Evolutionary conservation across 495 filamentous ascomycete genomes (phyloP), one percentile per base, ranked within the genome.

Genomic region (Beverwykella pulmonaria): DNA sequence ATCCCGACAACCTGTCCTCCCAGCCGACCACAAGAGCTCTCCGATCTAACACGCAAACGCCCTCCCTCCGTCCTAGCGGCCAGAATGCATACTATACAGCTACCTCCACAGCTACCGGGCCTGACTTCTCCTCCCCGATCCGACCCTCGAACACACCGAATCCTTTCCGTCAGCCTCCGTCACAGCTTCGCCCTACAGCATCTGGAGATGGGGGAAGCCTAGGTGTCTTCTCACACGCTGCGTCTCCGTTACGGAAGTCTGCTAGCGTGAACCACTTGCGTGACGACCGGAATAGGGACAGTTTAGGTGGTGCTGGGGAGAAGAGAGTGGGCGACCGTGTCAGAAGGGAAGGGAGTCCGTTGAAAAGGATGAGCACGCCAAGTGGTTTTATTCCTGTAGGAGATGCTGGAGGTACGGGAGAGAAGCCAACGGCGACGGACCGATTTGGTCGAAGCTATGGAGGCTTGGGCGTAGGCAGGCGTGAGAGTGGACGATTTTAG

Each of bases 191-290:
- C 6, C 61, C 22, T 36, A 7, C 39, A 15, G 39, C 9, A n/a
- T 67, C 76, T 12, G 83, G 87, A 4, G 87, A 90, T 71, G 92
- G 92, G 46, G 92, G 92, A 15, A 93, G 85, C 73, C 54, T 73
- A 30, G 71, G 71, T n/a, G 71, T 73, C 17, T 73, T 60, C 39
- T 54, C 46, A 2, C 71, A 73, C 47, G 71, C 71, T 14, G 55
- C 58, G 0, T 65, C 59, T 15, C 71, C 71, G 0, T 34, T 73
- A 0, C 19, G 67, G 14, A 73, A 73, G 36, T 53, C 71, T 1
- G 63, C 71, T 5, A 59, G 48, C 14, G 47, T 63, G 22, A 65
- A 70, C 47, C 61, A 36, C 39, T 25, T 72, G 7, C 29, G 52
- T 2, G 57, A 62, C 0, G 61, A 65, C 10, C 25, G 61, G 50